These are phyloP conservation scores for Wickerhamomyces strasburgensis DNA, from an alignment of 805 yeast genomes.

Conservation along the genomic window DNA sequence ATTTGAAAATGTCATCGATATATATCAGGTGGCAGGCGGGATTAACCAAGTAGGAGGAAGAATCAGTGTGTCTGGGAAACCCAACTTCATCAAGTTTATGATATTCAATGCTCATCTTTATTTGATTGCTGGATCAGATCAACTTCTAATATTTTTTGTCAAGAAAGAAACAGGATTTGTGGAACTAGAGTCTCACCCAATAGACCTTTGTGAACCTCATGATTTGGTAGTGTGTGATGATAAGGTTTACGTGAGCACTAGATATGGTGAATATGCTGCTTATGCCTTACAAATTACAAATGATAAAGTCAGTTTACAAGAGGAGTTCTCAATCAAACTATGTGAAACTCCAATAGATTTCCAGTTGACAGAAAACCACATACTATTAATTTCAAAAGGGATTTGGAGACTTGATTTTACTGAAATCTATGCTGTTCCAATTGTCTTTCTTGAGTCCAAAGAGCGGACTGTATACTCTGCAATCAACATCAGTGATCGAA, in stretches of 20 bases:
- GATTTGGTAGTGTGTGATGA: conserved; percentile 16
- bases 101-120: conserved; percentile 4
- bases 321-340: conserved; percentile 3
- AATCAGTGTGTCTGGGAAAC: conserved; percentile 1
- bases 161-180: conserved; percentile 1
- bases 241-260: conserved; percentile 18
- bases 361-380: conserved; percentile 5
- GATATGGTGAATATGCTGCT: conserved; percentile 15
- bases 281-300: conserved; percentile 3
- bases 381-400: conserved; percentile 16
- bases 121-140: conserved; percentile 8
- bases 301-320: not conserved
- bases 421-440: conserved; percentile 11
- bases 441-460: conserved; percentile 18
- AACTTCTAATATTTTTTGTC: conserved; percentile 3
- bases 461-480: conserved; percentile 13
- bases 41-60: conserved; percentile 6
- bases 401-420: conserved; percentile 17
- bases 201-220: conserved; percentile 15
- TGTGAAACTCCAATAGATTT: conserved; percentile 19
- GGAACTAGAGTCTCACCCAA: not conserved
- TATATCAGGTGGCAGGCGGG: conserved; percentile 10
- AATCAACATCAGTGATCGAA: conserved; percentile 5
- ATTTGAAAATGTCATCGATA: not conserved
- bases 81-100: conserved; percentile 20